Base-by-base conservation (phyloP, 805 yeast species). In the Starmerella stigmatis region DNA sequence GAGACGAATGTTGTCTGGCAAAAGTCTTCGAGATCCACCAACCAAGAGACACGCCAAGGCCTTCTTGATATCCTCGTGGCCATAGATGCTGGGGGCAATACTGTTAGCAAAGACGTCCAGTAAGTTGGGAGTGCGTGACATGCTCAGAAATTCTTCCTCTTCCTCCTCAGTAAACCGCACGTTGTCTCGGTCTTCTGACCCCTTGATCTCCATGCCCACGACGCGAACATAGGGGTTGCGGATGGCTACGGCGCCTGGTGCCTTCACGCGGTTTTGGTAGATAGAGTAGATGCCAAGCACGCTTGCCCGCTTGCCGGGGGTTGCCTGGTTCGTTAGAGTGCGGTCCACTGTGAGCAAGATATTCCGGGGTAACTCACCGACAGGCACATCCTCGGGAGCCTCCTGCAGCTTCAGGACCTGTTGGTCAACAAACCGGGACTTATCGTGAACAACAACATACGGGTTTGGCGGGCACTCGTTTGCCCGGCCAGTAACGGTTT, bases 341-440 rank as follows among this genome's bases (percentile, higher is more conserved):
- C 98, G 74, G 62, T 92, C 97, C 27, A 86, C 85, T 34, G 92
- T 82, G 52, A 92, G 70, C 47, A 85, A 60, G 32, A 92, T 80
- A 58, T 92, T 94, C 55, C 99, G 76, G 8, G 99, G 99, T 86
- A 92, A 81, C 66, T 92, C 99, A 54, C 99, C 98, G 23, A 92
- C 94, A 1, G 98, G 99, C 2, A 92, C 96, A 80, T 84, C 84
- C 62, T 92, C 99, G 11, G 97, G 96, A n/a, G 92, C 73, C 62
- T 92, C 98, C 64, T 92, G 99, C 46, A 92, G 71, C 63, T 92
- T 92, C 58, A 92, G 72, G 25, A 81, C 78, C 65, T 92, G 99
- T 62, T 94, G 97, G 65, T 92, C 97, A 44, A 92, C 80, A 63
- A 88, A 92, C n/a, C 75, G 69, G 2, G 96, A 86, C 59, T 85